These are phyloP conservation scores for Endothia cerciana DNA, from an alignment of 2,329 filamentous ascomycete genomes.

Conservation along the genomic window DNA sequence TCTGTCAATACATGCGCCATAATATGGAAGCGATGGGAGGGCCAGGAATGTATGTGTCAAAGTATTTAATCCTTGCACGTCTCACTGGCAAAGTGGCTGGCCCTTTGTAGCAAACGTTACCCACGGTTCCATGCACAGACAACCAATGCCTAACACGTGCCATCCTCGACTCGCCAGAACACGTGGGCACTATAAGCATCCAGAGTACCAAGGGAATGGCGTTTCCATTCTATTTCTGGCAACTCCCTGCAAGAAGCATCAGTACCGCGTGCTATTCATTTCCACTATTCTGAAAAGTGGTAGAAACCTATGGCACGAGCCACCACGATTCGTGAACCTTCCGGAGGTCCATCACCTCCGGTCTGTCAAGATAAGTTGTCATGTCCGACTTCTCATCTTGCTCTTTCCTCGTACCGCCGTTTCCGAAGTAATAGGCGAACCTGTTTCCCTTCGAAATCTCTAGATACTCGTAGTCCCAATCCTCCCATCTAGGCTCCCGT, in stretches of 20 bases:
- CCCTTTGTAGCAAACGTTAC: not conserved
- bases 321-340: conserved; percentile 72
- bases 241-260: not conserved
- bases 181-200: not conserved
- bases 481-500: conserved; percentile 58
- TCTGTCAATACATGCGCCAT: too few relatives aligned
- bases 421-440: conserved; percentile 68
- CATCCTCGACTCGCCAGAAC: not conserved
- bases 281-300: not conserved
- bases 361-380: conserved; percentile 64
- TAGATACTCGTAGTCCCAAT: conserved; percentile 56
- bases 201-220: not conserved
- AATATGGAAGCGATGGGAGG: too few relatives aligned
- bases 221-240: not conserved
- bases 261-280: not conserved
- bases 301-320: conserved; percentile 42
- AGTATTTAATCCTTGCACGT: not conserved
- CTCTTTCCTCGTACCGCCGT: conserved; percentile 67
- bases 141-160: not conserved
- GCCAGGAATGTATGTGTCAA: not conserved
- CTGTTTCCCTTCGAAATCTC: conserved; percentile 47
- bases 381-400: conserved; percentile 58
- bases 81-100: not conserved
- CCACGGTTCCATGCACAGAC: not conserved
- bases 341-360: conserved; percentile 61